Evolutionary conservation across 345 rosid genomes (phyloP).

Genomic region (Brassica nigra): DNA sequence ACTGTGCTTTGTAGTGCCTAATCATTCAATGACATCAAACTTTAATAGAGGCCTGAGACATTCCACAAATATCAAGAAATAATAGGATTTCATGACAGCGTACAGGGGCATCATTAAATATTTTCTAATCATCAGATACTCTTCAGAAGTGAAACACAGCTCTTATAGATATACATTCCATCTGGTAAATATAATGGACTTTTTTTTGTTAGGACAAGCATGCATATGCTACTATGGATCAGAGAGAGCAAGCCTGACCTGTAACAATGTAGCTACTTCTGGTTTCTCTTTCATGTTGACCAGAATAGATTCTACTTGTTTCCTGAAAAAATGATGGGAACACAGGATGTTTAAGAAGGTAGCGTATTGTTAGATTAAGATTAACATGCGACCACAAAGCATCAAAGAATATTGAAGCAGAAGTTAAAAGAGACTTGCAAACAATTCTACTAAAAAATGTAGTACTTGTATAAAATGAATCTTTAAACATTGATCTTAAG

Average conservation of each 20-base stretch:
- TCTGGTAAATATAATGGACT: conserved; percentile 3
- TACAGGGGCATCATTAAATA: not conserved
- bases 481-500: not conserved
- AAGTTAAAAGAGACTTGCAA: not conserved
- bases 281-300: conserved; percentile 89
- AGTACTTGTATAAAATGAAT: not conserved
- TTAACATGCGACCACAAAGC: not conserved
- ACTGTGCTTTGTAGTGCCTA: conserved; percentile 93
- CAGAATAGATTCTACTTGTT: conserved; percentile 87
- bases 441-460: not conserved
- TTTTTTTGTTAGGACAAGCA: not conserved
- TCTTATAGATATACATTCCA: conserved; percentile 6
- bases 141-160: conserved; percentile 1
- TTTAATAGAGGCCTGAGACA: conserved; percentile 26
- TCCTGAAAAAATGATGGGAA: conserved; percentile 52
- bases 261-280: conserved; percentile 75
- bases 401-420: not conserved
- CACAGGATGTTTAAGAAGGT: conserved; percentile 10
- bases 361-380: conserved; percentile 18
- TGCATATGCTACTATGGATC: conserved; percentile 22
- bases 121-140: not conserved
- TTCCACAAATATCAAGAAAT: conserved; percentile 18
- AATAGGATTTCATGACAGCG: conserved; percentile 4
- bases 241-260: conserved; percentile 59
- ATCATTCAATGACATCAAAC: conserved; percentile 30